These are phyloP conservation scores for Ophiostoma populinum DNA, from an alignment of 2,329 filamentous ascomycete genomes.

Conservation along the genomic window DNA sequence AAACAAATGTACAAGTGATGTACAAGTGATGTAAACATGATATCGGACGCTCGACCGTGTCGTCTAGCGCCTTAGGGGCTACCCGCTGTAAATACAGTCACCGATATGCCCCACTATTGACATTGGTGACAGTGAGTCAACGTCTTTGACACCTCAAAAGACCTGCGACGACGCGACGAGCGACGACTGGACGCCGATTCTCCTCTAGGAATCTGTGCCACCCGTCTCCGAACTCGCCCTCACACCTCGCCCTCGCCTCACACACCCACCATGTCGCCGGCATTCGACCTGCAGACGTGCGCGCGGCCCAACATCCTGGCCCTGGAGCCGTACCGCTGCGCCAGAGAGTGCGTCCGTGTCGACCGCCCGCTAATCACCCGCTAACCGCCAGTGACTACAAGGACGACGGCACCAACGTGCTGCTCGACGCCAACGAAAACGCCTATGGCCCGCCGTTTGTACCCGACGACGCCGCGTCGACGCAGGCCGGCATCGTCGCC, in stretches of 20 bases:
- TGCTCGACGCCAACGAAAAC: constrained; percentile 97
- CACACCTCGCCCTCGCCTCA: neutral
- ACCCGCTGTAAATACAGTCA: too few relatives aligned
- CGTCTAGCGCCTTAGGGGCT: too few relatives aligned
- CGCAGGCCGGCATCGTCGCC: constrained; percentile 84
- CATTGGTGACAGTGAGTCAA: too few relatives aligned
- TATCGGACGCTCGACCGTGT: too few relatives aligned
- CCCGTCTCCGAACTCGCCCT: too few relatives aligned
- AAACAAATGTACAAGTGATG: too few relatives aligned
- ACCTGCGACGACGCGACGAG: too few relatives aligned
- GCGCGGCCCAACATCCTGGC: constrained; percentile 62
- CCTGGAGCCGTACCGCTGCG: constrained; percentile 64
- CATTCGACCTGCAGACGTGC: constrained; percentile 56
- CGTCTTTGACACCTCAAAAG: too few relatives aligned
- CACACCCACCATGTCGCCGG: constrained; percentile 30
- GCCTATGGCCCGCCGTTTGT: constrained; percentile 69
- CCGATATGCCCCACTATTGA: too few relatives aligned
- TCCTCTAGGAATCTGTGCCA: too few relatives aligned
- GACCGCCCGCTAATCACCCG: neutral
- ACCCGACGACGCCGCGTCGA: constrained; percentile 49
- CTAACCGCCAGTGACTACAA: constrained; percentile 68
- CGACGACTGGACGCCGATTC: too few relatives aligned
- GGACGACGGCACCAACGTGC: constrained; percentile 87
- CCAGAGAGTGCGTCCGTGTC: constrained; percentile 58
- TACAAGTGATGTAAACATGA: too few relatives aligned